Evolutionary conservation across 495 filamentous ascomycete genomes (phyloP).

Genomic region (Symbiotaphrina buchneri): DNA sequence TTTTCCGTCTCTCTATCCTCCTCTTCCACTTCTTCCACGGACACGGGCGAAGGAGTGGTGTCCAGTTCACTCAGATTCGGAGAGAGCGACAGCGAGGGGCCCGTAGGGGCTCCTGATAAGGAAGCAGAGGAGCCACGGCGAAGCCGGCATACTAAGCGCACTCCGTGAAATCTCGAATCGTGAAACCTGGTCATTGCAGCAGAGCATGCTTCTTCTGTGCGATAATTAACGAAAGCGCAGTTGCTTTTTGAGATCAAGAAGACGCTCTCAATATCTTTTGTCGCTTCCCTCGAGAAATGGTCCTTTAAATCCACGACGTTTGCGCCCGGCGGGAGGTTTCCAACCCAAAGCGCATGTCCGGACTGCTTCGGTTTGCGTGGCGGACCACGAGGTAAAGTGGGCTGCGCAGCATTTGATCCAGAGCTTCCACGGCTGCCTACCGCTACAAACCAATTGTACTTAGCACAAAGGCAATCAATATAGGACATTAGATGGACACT

Average conservation of each 20-base stretch:
- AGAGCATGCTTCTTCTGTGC: constrained; percentile 51
- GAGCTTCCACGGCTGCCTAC: constrained; percentile 1
- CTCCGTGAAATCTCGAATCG: constrained; percentile 73
- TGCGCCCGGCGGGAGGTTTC: constrained; percentile 72
- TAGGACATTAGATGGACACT: neutral
- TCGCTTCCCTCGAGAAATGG: constrained; percentile 69
- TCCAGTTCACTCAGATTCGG: neutral
- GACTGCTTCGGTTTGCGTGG: constrained; percentile 83
- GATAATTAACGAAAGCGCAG: constrained; percentile 95
- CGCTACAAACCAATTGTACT: neutral
- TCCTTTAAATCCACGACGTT: constrained; percentile 65
- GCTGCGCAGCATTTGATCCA: constrained; percentile 6
- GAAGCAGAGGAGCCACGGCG: constrained; percentile 31
- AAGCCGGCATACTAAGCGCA: constrained; percentile 77
- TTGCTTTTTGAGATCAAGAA: constrained; percentile 96
- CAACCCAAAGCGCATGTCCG: constrained; percentile 90
- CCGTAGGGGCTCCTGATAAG: constrained; percentile 17
- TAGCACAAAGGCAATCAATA: constrained; percentile 1
- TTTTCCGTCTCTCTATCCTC: neutral
- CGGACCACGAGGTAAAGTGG: constrained; percentile 53
- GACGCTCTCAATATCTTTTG: constrained; percentile 61
- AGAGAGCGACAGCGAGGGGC: constrained; percentile 12
- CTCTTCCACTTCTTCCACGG: neutral
- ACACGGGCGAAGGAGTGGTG: neutral
- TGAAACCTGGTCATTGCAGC: constrained; percentile 71